Evolutionary conservation across 208 protist genomes (phyloP).

Genomic region (Leishmania martiniquensis): DNA sequence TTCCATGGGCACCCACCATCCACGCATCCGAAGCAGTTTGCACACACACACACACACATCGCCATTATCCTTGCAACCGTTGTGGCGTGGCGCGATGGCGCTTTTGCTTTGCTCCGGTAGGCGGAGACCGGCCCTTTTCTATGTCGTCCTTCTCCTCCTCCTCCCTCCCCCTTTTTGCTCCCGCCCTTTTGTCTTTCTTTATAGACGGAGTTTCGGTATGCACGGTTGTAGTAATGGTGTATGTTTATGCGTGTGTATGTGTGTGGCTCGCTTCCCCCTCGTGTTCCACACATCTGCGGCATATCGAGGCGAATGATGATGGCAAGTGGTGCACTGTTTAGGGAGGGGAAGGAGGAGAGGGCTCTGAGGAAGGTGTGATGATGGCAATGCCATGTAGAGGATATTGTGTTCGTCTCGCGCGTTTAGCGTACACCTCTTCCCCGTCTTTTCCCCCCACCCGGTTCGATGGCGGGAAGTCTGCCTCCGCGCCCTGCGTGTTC

Average conservation of each 20-base stretch:
- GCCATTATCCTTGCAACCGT: no score
- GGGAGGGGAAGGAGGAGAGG: not conserved
- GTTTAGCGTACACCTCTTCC: not conserved
- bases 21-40: no score
- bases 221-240: no score
- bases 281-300: not conserved
- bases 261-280: no score
- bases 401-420: not conserved
- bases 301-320: not conserved
- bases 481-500: not conserved
- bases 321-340: no score
- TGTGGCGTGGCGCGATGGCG: no score
- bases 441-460: not conserved
- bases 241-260: not conserved
- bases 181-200: constrained; percentile 2
- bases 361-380: not conserved
- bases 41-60: no score
- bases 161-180: not conserved
- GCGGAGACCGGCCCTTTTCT: not conserved
- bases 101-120: not conserved
- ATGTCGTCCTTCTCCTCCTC: not conserved
- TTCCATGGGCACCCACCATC: no score
- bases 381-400: not conserved
- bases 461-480: not conserved
- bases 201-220: no score